phyloP scores from a whole-genome alignment of 768 basidiomycete genomes.

The Leccinum subtestaceum region DNA sequence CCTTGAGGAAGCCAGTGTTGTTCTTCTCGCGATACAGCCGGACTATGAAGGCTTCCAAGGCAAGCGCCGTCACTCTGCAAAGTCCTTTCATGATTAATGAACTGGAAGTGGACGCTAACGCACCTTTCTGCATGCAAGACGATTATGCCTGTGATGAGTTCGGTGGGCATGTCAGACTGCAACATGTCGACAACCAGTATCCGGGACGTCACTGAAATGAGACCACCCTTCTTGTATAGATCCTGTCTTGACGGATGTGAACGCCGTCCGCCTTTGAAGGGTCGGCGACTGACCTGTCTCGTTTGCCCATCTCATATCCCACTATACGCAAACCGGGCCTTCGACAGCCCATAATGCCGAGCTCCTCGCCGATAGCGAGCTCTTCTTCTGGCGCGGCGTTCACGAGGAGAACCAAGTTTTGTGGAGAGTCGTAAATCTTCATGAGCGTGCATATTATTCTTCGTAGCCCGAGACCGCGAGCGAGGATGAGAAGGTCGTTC shows the following conservation, averaged over 20 bases:
- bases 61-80: conserved; percentile 77
- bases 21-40: conserved; percentile 90
- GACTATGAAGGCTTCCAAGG: conserved; percentile 89
- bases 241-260: conserved; percentile 55
- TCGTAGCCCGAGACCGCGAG: conserved; percentile 87
- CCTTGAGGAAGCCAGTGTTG: conserved; percentile 88
- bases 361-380: conserved; percentile 85
- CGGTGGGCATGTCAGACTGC: conserved; percentile 77
- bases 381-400: conserved; percentile 87
- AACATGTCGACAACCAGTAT: conserved; percentile 96
- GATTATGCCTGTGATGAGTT: conserved; percentile 85
- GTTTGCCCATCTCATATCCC: conserved; percentile 73
- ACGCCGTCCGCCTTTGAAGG: not conserved
- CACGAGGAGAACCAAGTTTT: conserved; percentile 80
- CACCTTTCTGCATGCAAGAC: conserved; percentile 91
- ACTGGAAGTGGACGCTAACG: conserved; percentile 9
- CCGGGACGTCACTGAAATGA: conserved; percentile 89
- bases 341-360: conserved; percentile 88
- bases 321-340: conserved; percentile 82
- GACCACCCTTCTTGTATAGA: conserved; percentile 83
- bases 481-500: conserved; percentile 74
- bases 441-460: conserved; percentile 81
- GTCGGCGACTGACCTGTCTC: conserved; percentile 60
- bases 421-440: conserved; percentile 88
- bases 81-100: not conserved